phyloP scores from a whole-genome alignment of 805 yeast genomes.

The Myxozyma mucilagina region DNA sequence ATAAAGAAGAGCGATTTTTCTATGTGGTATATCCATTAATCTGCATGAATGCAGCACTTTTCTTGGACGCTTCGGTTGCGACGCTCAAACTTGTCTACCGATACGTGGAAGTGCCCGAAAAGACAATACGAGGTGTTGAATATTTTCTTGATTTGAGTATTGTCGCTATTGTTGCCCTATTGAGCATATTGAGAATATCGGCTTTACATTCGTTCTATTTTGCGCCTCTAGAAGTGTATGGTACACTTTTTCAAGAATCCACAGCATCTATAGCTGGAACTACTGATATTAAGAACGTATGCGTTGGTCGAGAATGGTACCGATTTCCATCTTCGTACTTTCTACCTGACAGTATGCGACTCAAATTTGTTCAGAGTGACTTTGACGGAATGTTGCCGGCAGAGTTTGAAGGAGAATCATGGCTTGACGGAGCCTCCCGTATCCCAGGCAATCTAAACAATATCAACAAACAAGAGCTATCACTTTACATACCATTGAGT shows the following conservation, averaged over 20 bases:
- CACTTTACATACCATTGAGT: constrained; percentile 48
- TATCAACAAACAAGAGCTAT: constrained; percentile 62
- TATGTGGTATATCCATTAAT: constrained; percentile 81
- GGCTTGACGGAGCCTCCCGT: constrained; percentile 41
- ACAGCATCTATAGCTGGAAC: background rate
- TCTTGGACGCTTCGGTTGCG: constrained; percentile 36
- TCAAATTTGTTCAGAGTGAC: constrained; percentile 70
- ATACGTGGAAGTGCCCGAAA: background rate
- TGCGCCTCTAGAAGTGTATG: constrained; percentile 67
- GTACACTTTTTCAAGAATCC: constrained; percentile 37
- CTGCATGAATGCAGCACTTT: constrained; percentile 60
- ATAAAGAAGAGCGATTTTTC: constrained; percentile 88
- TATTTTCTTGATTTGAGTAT: background rate
- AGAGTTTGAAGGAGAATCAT: constrained; percentile 53
- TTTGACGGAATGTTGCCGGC: constrained; percentile 89
- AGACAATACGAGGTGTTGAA: background rate
- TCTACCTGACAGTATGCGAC: constrained; percentile 60
- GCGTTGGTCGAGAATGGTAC: constrained; percentile 96
- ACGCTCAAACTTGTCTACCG: background rate
- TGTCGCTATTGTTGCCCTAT: background rate
- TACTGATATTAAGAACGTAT: constrained; percentile 50
- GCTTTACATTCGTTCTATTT: constrained; percentile 67
- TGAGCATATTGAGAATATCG: constrained; percentile 50
- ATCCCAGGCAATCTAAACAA: constrained; percentile 74
- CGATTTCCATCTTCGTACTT: constrained; percentile 88